These are phyloP conservation scores for Phoenix dactylifera DNA, from an alignment of 176 grass and related monocot genomes.

Conservation along the genomic window DNA sequence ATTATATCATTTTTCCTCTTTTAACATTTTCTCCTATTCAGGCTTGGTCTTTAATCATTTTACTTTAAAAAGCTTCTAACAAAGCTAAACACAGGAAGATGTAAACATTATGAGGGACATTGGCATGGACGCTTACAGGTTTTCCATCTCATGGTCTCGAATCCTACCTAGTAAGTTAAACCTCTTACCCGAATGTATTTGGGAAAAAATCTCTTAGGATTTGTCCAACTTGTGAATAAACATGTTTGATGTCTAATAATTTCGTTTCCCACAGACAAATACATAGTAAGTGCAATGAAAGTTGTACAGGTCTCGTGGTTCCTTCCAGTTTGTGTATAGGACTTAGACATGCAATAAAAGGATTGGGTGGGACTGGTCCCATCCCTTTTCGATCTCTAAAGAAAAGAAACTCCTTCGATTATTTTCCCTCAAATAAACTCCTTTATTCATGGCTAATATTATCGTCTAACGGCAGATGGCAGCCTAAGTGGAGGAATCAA, in stretches of 20 bases:
- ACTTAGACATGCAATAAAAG: too few relatives aligned
- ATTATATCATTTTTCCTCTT: not conserved
- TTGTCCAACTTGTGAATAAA: not conserved
- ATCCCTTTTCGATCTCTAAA: too few relatives aligned
- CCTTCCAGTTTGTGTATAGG: too few relatives aligned
- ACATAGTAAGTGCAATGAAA: too few relatives aligned
- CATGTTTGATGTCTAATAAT: not conserved
- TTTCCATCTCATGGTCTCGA: slow-evolving; percentile 61
- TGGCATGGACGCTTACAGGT: slow-evolving; percentile 53
- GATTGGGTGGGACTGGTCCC: too few relatives aligned
- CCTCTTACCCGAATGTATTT: too few relatives aligned
- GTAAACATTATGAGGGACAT: slow-evolving; percentile 52
- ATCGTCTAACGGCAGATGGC: slow-evolving; percentile 25
- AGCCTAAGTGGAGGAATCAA: slow-evolving; percentile 44
- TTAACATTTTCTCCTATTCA: too few relatives aligned
- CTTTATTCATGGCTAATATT: not conserved
- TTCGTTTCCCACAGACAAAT: too few relatives aligned
- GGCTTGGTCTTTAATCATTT: not conserved
- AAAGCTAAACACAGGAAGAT: slow-evolving; percentile 39
- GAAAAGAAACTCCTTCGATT: too few relatives aligned
- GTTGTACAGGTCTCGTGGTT: too few relatives aligned
- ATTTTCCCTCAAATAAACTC: too few relatives aligned
- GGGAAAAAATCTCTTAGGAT: too few relatives aligned
- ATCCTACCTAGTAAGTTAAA: slow-evolving; percentile 47
- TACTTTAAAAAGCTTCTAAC: not conserved